A percentile compares a stretch with the other conserved stretches of the same genome.
phyloP scores from a whole-genome alignment of 176 grass and related monocot genomes.

The Puccinellia tenuiflora region DNA sequence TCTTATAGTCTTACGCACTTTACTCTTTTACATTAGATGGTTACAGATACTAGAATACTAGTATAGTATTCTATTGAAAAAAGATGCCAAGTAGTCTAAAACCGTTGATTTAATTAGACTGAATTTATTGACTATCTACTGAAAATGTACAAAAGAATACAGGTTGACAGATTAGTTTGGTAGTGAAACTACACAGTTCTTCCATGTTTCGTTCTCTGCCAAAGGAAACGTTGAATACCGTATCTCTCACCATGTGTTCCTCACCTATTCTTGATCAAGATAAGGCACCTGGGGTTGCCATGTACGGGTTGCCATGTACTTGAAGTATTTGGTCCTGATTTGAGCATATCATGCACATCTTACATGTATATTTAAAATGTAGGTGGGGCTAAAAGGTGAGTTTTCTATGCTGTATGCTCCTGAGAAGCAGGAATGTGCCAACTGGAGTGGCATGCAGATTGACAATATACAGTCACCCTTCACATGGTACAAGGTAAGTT shows the following conservation, averaged over 20 bases:
- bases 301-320: too few relatives aligned
- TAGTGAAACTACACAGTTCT: neutral
- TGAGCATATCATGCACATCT: neutral
- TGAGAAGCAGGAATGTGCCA: slow-evolving; percentile 45
- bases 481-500: slow-evolving; percentile 89
- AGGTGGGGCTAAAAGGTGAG: slow-evolving; percentile 90
- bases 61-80: neutral
- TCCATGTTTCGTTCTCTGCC: neutral
- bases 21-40: slow-evolving; percentile 9
- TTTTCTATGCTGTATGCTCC: slow-evolving; percentile 64
- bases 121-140: neutral
- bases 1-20: neutral
- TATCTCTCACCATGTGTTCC: neutral
- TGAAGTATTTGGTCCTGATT: neutral
- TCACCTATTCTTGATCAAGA: neutral
- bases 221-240: neutral
- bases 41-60: neutral
- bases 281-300: neutral
- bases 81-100: neutral
- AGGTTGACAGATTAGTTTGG: neutral
- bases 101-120: neutral
- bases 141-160: neutral
- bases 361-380: slow-evolving; percentile 23
- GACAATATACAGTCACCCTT: slow-evolving; percentile 51
- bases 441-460: slow-evolving; percentile 60